Evolutionary conservation across 2,329 filamentous ascomycete species (phyloP).

Genomic region (Pestalotiopsis fici): DNA sequence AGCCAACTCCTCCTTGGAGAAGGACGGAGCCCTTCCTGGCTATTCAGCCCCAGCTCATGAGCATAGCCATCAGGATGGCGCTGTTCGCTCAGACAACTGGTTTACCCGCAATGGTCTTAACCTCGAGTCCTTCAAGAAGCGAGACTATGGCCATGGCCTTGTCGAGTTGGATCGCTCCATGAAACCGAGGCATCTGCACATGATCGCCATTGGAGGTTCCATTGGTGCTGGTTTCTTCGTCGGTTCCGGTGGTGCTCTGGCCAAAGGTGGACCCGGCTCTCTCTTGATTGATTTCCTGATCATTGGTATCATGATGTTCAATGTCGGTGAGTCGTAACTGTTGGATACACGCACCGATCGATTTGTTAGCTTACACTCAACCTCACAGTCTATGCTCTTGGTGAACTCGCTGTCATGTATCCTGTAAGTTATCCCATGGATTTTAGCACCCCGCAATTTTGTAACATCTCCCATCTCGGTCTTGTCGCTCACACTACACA

Average conservation of each 20-base stretch:
- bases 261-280: conserved; percentile 45
- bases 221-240: conserved; percentile 66
- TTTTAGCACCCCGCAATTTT: not conserved
- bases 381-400: conserved; percentile 53
- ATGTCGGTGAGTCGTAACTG: conserved; percentile 39
- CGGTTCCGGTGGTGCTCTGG: conserved; percentile 53
- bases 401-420: conserved; percentile 51
- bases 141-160: conserved; percentile 33
- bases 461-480: not conserved
- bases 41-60: conserved; percentile 16
- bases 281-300: conserved; percentile 53
- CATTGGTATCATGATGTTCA: conserved; percentile 62
- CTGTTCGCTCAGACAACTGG: conserved; percentile 27
- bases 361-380: not conserved
- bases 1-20: conserved; percentile 27
- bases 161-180: conserved; percentile 41
- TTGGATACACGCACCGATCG: not conserved
- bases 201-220: conserved; percentile 52
- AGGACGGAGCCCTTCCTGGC: conserved; percentile 25
- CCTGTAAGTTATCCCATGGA: conserved; percentile 24
- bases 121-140: conserved; percentile 41
- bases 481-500: not conserved
- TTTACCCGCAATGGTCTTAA: conserved; percentile 41
- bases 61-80: conserved; percentile 16
- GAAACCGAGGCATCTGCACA: conserved; percentile 51